phyloP scores from a whole-genome alignment of 2,329 filamentous ascomycete species.

The Teratosphaeria destructans region DNA sequence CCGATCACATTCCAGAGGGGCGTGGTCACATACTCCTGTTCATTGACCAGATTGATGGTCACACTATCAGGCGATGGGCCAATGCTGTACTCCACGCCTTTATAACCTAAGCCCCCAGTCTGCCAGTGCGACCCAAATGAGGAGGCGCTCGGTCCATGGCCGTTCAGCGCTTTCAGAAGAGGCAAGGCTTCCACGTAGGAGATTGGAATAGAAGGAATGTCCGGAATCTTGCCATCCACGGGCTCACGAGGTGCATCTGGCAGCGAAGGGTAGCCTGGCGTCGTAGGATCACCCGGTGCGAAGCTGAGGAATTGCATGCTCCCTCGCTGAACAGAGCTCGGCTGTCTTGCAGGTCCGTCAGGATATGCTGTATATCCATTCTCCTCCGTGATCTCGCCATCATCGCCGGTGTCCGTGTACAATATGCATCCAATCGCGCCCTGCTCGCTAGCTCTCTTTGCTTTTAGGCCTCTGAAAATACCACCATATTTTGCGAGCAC shows the following conservation, averaged over 20 bases:
- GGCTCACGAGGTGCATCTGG: constrained; percentile 72
- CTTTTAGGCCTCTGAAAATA: constrained; percentile 81
- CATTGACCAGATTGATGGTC: constrained; percentile 40
- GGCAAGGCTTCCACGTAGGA: constrained; percentile 81
- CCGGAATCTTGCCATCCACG: constrained; percentile 59
- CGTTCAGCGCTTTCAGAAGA: constrained; percentile 81
- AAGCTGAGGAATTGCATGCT: constrained; percentile 57
- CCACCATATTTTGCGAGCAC: constrained; percentile 76
- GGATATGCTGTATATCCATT: constrained; percentile 75
- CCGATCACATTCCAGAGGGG: constrained; percentile 68
- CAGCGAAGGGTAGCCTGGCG: constrained; percentile 85
- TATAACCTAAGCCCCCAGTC: constrained; percentile 58
- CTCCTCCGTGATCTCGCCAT: constrained; percentile 68
- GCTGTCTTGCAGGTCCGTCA: constrained; percentile 74
- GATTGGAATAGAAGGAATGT: constrained; percentile 83
- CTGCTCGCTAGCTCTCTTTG: constrained; percentile 83
- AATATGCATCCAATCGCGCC: constrained; percentile 80
- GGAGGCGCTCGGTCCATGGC: constrained; percentile 66
- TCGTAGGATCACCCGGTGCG: constrained; percentile 68
- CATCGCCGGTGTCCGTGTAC: constrained; percentile 82
- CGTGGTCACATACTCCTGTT: constrained; percentile 41
- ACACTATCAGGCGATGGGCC: constrained; percentile 67
- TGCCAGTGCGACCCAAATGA: constrained; percentile 65
- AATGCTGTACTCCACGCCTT: constrained; percentile 74
- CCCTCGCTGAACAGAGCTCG: constrained; percentile 80